Base-by-base conservation (phyloP, 2,329 filamentous ascomycete species). In the Aureobasidium pullulans region DNA sequence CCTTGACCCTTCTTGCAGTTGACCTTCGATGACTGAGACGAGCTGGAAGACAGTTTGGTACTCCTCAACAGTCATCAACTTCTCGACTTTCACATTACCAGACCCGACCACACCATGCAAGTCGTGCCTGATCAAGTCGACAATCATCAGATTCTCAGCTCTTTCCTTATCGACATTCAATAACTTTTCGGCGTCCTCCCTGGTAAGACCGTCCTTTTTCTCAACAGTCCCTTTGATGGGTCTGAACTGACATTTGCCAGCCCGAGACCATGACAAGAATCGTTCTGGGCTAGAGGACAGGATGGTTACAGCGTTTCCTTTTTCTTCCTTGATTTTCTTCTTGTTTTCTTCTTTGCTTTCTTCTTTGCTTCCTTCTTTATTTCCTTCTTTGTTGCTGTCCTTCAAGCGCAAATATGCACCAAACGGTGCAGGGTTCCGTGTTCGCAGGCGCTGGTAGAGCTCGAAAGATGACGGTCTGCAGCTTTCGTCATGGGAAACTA, bases 161-260 rank as follows among this genome's bases (percentile, higher is more conserved):
- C 89, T 86, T 72, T 97, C 94, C 71, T 97, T 97, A 23, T 89
- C 87, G 0, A 89, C 82, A 60, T 87, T 84, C 13, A 96, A 81
- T 40, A 95, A 83, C 31, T 77, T 75, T 62, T 86, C 84, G 0
- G 93, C 92, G 67, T 88, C 81, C 5, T 80, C 81, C n/a, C 88
- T 78, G 0, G 87, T 94, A 39, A 87, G 84, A 1, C 77, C 78
- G 0, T 79, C 76, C 0, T 81, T 83, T 67, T 96, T 96, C 66
- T 86, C 86, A n/a, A 96, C 90, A 0, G 93, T 97, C 49, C 93
- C 93, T 76, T 97, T 97, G 84, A 97, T 97, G 0, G 93, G 93
- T 7, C 92, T 85, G 80, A 96, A 94, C 62, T 88, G 84, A 70
- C 86, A 89, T 43, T 77, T 72, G 0, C 87, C 86, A 1, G 68